Conservation (phyloP, 2,329 filamentous ascomycete species). For the Dactylonectria macrodidyma region DNA sequence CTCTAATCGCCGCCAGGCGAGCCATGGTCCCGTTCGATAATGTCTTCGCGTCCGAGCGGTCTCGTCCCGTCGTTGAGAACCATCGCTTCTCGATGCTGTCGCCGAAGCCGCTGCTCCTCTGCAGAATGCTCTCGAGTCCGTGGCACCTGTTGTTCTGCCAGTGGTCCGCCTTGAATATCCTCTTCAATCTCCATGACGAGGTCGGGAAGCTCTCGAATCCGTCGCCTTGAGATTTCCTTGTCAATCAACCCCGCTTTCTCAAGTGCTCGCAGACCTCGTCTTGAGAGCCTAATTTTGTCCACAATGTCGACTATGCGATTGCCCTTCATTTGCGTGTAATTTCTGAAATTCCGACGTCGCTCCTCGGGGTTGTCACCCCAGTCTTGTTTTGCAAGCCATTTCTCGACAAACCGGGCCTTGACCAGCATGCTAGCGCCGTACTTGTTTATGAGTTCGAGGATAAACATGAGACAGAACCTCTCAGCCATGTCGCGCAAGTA, state of each 20-base stretch:
- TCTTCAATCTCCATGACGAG: slow-evolving; percentile 54
- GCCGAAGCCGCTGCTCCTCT: slow-evolving; percentile 80
- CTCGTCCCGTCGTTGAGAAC: slow-evolving; percentile 90
- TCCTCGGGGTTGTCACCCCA: slow-evolving; percentile 73
- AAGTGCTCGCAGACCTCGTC: slow-evolving; percentile 66
- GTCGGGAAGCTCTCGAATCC: slow-evolving; percentile 50
- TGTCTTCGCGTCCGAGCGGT: slow-evolving; percentile 81
- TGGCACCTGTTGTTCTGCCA: slow-evolving; percentile 47
- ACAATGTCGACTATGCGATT: slow-evolving; percentile 70
- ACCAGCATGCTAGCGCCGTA: slow-evolving; percentile 71
- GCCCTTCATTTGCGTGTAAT: slow-evolving; percentile 64
- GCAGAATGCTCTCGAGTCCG: slow-evolving; percentile 66
- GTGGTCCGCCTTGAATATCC: slow-evolving; percentile 42
- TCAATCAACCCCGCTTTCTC: slow-evolving; percentile 64
- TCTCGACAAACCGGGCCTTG: slow-evolving; percentile 76
- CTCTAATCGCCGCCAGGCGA: slow-evolving; percentile 46
- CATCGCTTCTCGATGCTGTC: slow-evolving; percentile 88
- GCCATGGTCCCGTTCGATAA: slow-evolving; percentile 77
- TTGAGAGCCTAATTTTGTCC: slow-evolving; percentile 63
- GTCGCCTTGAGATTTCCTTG: slow-evolving; percentile 50
- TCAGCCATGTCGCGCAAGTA: slow-evolving; percentile 74
- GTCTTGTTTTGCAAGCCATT: slow-evolving; percentile 81
- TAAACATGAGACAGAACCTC: slow-evolving; percentile 71
- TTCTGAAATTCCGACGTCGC: slow-evolving; percentile 66
- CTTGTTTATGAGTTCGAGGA: slow-evolving; percentile 71